Evolutionary conservation across 306 rosid genomes (phyloP), one percentile per base, ranked within the genome.

Genomic region (Herpetospermum pedunculosum): DNA sequence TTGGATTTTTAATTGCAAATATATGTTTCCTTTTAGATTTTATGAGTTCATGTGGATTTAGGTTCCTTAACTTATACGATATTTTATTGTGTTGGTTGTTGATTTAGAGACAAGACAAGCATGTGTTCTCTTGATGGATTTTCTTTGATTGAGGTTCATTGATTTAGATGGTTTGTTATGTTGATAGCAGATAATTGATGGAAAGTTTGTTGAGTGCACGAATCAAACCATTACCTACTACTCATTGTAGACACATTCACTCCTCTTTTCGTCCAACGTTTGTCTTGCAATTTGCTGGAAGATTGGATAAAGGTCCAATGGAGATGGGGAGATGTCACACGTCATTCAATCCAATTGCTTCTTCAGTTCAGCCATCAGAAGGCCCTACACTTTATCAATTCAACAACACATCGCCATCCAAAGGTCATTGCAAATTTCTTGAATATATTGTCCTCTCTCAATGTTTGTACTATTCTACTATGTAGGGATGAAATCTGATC

Each of bases 361-460:
- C 84, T 77, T 81, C 88, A 15, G 83, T 46, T 74, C 81, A 79
- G 57, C 79, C 81, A 19, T 38, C 75, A 76, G 83, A 81, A 44
- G 67, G 75, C 26, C 57, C 87, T 26, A 70, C 79, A 76, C 37
- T 77, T 50, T 78, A 55, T 40, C 88, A 74, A 55, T 88, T 79
- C 34, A 77, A 77, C 76, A 88, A 84, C 73, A 88, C 81, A 0
- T 8, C 78, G 41, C 90, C 88, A 77, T 84, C 90, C 54, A 82
- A 74, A 88, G 92, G 92, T 78, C 26, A 29, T 52, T 38, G n/a
- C 38, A 62, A 25, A 34, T 34, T 38, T 49, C 35, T 73, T 11
- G 32, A 40, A 26, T 35, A 1, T 34, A 29, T 19, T 58, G 28
- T 62, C 32, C 71, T 35, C 48, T 64, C 18, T 64, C n/a, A 34